phyloP scores from a whole-genome alignment of 305 asterid genomes.

The Solanum hybrid region DNA sequence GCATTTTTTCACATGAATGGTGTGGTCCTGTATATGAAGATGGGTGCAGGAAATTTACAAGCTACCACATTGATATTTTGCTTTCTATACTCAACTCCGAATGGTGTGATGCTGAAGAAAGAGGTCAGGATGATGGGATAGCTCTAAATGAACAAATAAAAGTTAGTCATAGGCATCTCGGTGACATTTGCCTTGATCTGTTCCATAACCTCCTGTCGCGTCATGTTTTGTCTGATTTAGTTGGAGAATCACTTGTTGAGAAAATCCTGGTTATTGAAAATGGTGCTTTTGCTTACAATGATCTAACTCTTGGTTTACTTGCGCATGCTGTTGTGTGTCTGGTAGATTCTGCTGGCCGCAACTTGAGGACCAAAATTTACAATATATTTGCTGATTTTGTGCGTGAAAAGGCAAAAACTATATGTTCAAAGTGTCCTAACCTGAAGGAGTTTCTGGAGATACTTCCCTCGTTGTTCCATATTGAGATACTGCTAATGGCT shows the following conservation, averaged over 20 bases:
- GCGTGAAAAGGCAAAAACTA: conserved; percentile 44
- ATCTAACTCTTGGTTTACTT: conserved; percentile 83
- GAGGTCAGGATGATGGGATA: conserved; percentile 30
- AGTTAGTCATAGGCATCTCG: conserved; percentile 24
- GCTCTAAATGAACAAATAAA: conserved; percentile 52
- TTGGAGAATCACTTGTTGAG: conserved; percentile 65
- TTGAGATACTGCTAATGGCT: conserved; percentile 75
- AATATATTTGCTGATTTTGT: conserved; percentile 43
- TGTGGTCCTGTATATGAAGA: conserved; percentile 48
- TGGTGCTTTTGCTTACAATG: conserved; percentile 64
- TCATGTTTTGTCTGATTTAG: conserved; percentile 53
- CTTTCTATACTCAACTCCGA: conserved; percentile 58
- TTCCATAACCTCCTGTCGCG: conserved; percentile 60
- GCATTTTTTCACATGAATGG: conserved; percentile 76
- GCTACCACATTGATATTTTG: conserved; percentile 51
- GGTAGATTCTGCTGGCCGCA: conserved; percentile 58
- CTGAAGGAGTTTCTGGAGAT: conserved; percentile 54
- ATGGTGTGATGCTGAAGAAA: conserved; percentile 46
- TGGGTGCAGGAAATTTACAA: conserved; percentile 48
- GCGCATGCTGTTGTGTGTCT: conserved; percentile 67
- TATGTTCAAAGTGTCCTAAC: conserved; percentile 40
- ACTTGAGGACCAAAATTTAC: conserved; percentile 63
- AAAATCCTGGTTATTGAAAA: conserved; percentile 53
- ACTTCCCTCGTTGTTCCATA: conserved; percentile 82
- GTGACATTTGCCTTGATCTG: conserved; percentile 66